These are phyloP conservation scores for Pythium brassicae DNA, from an alignment of 352 stramenopile genomes.

Conservation along the genomic window DNA sequence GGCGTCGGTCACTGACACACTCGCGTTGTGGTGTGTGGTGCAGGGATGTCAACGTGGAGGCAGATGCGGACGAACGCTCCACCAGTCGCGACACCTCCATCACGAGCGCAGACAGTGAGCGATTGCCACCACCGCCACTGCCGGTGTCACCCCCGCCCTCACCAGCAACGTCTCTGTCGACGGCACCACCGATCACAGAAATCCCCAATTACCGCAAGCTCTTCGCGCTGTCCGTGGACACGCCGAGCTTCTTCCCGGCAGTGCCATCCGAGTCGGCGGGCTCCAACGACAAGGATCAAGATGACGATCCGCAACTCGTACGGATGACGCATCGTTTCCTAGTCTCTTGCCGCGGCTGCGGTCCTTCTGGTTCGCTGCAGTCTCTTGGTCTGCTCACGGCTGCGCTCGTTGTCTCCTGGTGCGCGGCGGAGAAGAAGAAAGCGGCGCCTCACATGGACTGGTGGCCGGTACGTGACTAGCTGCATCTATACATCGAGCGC, in stretches of 20 bases:
- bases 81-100: background rate
- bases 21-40: too few species aligned
- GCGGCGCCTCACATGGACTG: conserved; percentile 69
- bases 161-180: background rate
- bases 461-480: conserved; percentile 49
- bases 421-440: conserved; percentile 26
- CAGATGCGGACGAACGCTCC: too few species aligned
- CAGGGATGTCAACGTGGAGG: too few species aligned
- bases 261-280: background rate
- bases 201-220: conserved; percentile 17
- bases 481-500: background rate
- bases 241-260: conserved; percentile 33
- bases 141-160: too few species aligned
- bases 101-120: background rate
- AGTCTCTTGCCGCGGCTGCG: conserved; percentile 9
- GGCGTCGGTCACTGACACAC: too few species aligned
- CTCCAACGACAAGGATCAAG: background rate
- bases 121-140: background rate
- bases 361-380: too few species aligned
- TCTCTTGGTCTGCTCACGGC: background rate
- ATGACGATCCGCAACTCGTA: conserved; percentile 15
- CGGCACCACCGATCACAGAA: background rate
- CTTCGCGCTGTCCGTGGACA: conserved; percentile 32
- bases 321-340: conserved; percentile 21
- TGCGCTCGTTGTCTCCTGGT: background rate